Evolutionary conservation across 768 basidiomycete species (phyloP).

Genomic region (Lentinus brumalis): DNA sequence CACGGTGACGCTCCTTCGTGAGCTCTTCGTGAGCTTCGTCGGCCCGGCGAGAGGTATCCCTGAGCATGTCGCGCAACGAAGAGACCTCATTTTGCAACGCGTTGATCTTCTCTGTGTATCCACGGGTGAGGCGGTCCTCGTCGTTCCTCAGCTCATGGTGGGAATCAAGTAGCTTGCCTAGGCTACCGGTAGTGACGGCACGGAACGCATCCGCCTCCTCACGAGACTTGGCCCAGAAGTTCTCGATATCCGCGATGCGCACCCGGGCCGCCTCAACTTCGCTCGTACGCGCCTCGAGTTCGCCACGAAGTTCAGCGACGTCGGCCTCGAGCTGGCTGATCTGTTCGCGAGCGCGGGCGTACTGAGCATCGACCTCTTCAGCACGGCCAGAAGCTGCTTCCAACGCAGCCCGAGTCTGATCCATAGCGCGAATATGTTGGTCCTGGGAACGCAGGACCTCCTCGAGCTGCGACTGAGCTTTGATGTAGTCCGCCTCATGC

Average conservation of each 20-base stretch:
- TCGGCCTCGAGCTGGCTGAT: constrained; percentile 74
- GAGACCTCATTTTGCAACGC: constrained; percentile 78
- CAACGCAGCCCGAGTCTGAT: constrained; percentile 81
- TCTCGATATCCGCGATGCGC: constrained; percentile 79
- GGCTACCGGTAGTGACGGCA: constrained; percentile 80
- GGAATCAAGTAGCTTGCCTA: constrained; percentile 85
- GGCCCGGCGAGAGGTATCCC: constrained; percentile 70
- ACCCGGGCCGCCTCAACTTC: constrained; percentile 73
- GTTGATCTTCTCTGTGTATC: constrained; percentile 79
- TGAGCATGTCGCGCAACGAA: constrained; percentile 77
- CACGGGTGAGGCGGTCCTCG: constrained; percentile 74
- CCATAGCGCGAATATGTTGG: constrained; percentile 84
- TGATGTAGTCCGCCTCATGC: constrained; percentile 74
- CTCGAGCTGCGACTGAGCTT: constrained; percentile 65
- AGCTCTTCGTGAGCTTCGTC: constrained; percentile 72
- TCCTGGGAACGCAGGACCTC: constrained; percentile 72
- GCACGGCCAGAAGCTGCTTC: constrained; percentile 74
- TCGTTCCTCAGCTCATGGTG: constrained; percentile 85
- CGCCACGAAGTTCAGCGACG: constrained; percentile 74
- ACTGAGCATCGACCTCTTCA: constrained; percentile 75
- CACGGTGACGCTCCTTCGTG: constrained; percentile 63
- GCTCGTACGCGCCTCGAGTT: constrained; percentile 71
- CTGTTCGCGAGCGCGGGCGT: constrained; percentile 69
- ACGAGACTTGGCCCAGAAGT: constrained; percentile 87
- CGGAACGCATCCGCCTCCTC: constrained; percentile 92